Base-by-base conservation (phyloP, 495 filamentous ascomycete species). In the Tetracladium marchalianum region DNA sequence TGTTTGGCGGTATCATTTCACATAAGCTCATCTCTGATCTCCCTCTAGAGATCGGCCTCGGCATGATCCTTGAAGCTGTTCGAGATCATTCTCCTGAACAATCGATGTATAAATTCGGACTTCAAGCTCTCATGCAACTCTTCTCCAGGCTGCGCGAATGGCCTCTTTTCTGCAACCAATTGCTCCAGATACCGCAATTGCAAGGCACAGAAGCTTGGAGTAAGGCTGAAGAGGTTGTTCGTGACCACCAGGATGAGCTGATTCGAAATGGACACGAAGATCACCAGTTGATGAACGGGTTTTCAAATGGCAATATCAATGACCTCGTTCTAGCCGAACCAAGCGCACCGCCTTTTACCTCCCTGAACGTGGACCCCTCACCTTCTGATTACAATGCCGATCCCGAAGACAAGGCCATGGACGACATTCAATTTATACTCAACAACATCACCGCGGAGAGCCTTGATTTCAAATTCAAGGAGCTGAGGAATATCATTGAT, bases 91-190 rank as follows among this genome's bases (percentile, higher is more conserved):
- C 73, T 5, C 75, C 84, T 9, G 82, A 90, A 12, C 76, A 86
- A 41, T 78, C 84, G 0, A 97, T 99, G 92, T 97, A 89, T 68
- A 95, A 95, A 53, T 99, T 99, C 60, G 92, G 92, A 1, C 74
- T 97, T n/a, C 90, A 97, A 59, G 93, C 92, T 7, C 80, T 99
- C 31, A 79, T 95, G 46, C 87, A 96, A 58, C 75, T 95, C 42
- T 78, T 83, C 37, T 69, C 74, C 27, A 80, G 89, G 36, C 74
- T 99, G n/a, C 72, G 73, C 4, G 92, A 97, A 55, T 97, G 93
- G 92, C 83, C 85, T 6, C 84, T 80, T 4, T 92, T 95, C 59
- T 95, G 90, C 61, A 77, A 81, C 39, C 73, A 85, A 31, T 72
- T 99, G 8, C 64, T 90, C 16, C 80, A 85, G 47, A 82, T 96